phyloP scores from a whole-genome alignment of 1,284 basidiomycete species.

The Pseudozyma pruni region DNA sequence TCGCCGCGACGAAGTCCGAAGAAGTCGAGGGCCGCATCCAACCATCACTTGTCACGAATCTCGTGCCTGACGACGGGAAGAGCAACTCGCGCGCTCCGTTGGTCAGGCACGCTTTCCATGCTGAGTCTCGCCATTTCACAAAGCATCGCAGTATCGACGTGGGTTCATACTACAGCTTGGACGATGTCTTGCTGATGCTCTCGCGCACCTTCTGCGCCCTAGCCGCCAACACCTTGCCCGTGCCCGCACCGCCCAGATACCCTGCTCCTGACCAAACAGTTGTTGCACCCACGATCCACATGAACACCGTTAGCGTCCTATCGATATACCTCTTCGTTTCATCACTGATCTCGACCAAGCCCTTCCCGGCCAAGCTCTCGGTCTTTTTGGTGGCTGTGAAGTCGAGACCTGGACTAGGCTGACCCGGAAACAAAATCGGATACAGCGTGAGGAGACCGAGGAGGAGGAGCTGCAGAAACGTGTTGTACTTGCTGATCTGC shows the following conservation, averaged over 20 bases:
- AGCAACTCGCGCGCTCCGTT: too few species aligned
- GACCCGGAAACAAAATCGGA: conserved; percentile 75
- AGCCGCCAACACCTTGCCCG: conserved; percentile 24
- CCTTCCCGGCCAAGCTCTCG: not conserved
- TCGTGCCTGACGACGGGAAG: not conserved
- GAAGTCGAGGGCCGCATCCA: too few species aligned
- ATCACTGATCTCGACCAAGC: not conserved
- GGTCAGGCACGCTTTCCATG: too few species aligned
- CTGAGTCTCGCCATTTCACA: too few species aligned
- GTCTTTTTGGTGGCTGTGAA: not conserved
- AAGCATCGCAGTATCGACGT: too few species aligned
- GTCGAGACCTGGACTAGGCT: conserved; percentile 13
- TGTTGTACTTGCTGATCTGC: conserved; percentile 76
- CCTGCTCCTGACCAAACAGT: conserved; percentile 92
- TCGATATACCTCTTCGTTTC: conserved; percentile 19
- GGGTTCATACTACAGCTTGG: too few species aligned
- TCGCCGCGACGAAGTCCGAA: too few species aligned
- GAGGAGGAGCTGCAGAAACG: conserved; percentile 86
- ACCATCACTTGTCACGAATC: not conserved
- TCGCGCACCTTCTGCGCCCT: conserved; percentile 6
- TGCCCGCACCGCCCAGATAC: conserved; percentile 72
- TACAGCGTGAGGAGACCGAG: conserved; percentile 88
- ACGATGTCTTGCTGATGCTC: conserved; percentile 1
- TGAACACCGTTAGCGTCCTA: conserved; percentile 69
- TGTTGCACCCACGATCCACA: conserved; percentile 85